phyloP scores from a whole-genome alignment of 2,329 filamentous ascomycete species.

The Chaetomium olivaceum region DNA sequence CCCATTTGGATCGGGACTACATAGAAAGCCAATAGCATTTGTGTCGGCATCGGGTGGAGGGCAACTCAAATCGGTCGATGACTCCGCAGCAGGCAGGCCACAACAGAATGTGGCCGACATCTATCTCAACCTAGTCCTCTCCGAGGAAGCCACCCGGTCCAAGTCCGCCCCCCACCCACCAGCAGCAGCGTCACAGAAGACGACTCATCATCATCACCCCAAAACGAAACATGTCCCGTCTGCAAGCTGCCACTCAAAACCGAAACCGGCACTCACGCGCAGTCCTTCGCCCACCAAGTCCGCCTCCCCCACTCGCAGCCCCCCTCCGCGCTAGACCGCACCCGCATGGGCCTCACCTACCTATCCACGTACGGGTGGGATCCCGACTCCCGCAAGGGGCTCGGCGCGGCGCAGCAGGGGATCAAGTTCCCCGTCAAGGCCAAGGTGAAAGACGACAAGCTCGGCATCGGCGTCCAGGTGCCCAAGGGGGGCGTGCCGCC shows the following conservation, averaged over 20 bases:
- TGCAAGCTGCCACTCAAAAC: constrained; percentile 58
- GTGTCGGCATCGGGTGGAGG: constrained; percentile 49
- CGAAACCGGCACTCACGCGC: constrained; percentile 49
- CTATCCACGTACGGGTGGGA: constrained; percentile 72
- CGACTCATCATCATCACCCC: neutral
- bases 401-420: constrained; percentile 71
- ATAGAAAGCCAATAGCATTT: constrained; percentile 56
- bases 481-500: constrained; percentile 44
- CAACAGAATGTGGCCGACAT: constrained; percentile 51
- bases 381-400: constrained; percentile 68
- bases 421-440: constrained; percentile 74
- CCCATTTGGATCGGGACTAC: constrained; percentile 58
- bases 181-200: neutral
- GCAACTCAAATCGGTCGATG: constrained; percentile 22
- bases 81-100: constrained; percentile 34
- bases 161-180: constrained; percentile 23
- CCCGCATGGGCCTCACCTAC: constrained; percentile 67
- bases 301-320: constrained; percentile 68
- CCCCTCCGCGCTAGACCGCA: constrained; percentile 69
- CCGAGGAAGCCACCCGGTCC: constrained; percentile 36
- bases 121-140: constrained; percentile 69
- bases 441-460: constrained; percentile 69
- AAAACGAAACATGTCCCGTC: constrained; percentile 51
- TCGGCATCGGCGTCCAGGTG: constrained; percentile 65
- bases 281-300: constrained; percentile 70